Conservation (phyloP, 192 early-diverging fungal genomes). For the Helicostylum pulchrum region DNA sequence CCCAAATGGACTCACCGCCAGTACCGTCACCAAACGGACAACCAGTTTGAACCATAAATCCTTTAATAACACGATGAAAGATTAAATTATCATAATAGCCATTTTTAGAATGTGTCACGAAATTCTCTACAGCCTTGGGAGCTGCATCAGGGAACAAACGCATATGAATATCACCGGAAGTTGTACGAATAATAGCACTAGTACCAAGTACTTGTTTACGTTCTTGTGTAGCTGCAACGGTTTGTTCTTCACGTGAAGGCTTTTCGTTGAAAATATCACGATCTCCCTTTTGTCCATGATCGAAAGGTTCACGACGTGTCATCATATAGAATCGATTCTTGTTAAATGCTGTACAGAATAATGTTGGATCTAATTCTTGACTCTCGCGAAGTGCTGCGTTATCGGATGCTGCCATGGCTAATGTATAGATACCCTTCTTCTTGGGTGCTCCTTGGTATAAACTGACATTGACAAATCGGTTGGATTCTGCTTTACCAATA, state of each 20-base stretch:
- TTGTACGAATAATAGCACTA: slow-evolving; percentile 82
- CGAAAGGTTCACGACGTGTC: slow-evolving; percentile 80
- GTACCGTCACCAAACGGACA: slow-evolving; percentile 90
- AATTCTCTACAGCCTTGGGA: slow-evolving; percentile 94
- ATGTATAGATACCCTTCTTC: slow-evolving; percentile 70
- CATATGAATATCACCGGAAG: slow-evolving; percentile 88
- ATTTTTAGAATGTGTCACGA: slow-evolving; percentile 79
- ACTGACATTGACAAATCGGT: slow-evolving; percentile 84
- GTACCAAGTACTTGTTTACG: slow-evolving; percentile 63
- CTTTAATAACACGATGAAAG: slow-evolving; percentile 95
- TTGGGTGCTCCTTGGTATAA: slow-evolving; percentile 89
- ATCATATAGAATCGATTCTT: slow-evolving; percentile 95
- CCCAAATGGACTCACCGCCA: slow-evolving; percentile 91
- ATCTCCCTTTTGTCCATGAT: slow-evolving; percentile 59
- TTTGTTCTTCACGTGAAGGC: slow-evolving; percentile 93
- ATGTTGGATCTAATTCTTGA: slow-evolving; percentile 73
- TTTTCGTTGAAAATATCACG: slow-evolving; percentile 98
- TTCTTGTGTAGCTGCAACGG: slow-evolving; percentile 68
- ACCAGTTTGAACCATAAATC: slow-evolving; percentile 97
- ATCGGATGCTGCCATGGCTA: slow-evolving; percentile 85
- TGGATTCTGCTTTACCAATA: slow-evolving; percentile 89
- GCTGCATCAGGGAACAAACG: slow-evolving; percentile 87
- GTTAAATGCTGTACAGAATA: slow-evolving; percentile 89
- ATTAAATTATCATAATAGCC: slow-evolving; percentile 91
- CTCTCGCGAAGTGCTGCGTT: slow-evolving; percentile 70